phyloP scores from a whole-genome alignment of 768 basidiomycete species.

The Pleurotus platypus region DNA sequence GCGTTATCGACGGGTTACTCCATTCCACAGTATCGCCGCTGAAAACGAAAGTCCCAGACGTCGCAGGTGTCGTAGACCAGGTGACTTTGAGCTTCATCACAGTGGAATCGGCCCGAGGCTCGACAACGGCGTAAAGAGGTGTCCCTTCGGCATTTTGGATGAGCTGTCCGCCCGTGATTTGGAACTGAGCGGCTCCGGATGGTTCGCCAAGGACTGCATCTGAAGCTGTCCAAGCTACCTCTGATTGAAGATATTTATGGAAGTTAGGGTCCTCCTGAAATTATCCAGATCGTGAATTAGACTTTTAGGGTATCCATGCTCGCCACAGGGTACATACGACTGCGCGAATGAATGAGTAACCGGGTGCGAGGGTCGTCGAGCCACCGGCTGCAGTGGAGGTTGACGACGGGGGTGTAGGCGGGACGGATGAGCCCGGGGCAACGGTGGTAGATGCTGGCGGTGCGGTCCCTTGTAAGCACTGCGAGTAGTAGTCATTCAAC shows the following conservation, averaged over 20 bases:
- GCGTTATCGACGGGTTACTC: constrained; percentile 43
- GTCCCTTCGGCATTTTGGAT: constrained; percentile 38
- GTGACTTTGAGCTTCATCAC: constrained; percentile 45
- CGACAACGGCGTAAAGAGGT: constrained; percentile 48
- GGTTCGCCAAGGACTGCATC: constrained; percentile 50
- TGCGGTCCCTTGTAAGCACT: constrained; percentile 28
- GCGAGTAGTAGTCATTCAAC: constrained; percentile 43
- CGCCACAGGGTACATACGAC: constrained; percentile 32
- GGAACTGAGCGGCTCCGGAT: constrained; percentile 53
- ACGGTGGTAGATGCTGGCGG: constrained; percentile 12
- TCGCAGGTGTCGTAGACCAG: constrained; percentile 45
- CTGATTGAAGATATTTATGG: constrained; percentile 59
- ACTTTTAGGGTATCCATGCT: neutral
- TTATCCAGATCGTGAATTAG: neutral
- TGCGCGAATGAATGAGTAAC: constrained; percentile 55
- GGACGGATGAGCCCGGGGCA: constrained; percentile 8
- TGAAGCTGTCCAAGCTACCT: constrained; percentile 36
- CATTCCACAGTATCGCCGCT: constrained; percentile 59
- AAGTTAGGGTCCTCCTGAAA: constrained; percentile 51
- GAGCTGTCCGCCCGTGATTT: constrained; percentile 38
- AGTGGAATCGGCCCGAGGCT: constrained; percentile 38
- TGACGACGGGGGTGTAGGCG: constrained; percentile 10
- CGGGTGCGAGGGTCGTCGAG: constrained; percentile 41
- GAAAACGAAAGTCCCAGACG: constrained; percentile 48
- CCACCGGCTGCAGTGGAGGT: constrained; percentile 28